These are phyloP conservation scores for Sclerotinia subarctica DNA, from an alignment of 2,329 filamentous ascomycete genomes.

Conservation along the genomic window DNA sequence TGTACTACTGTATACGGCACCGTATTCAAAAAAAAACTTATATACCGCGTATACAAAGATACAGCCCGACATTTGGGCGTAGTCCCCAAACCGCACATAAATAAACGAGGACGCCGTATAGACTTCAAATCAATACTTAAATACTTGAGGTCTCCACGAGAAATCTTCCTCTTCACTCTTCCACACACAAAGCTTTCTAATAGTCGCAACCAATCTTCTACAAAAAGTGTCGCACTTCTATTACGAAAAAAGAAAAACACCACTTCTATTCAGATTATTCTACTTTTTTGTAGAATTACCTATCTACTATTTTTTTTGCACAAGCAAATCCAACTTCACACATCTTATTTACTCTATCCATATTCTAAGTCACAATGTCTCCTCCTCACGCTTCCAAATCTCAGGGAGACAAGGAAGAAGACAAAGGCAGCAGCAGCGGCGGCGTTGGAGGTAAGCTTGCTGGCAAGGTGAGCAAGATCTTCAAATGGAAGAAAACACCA, in stretches of 20 bases:
- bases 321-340: neutral
- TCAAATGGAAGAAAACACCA: neutral
- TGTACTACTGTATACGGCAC: neutral
- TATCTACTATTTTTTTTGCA: neutral
- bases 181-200: neutral
- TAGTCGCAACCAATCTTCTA: neutral
- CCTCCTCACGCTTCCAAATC: neutral
- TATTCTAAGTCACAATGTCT: neutral
- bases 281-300: neutral
- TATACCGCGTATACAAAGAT: neutral
- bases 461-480: neutral
- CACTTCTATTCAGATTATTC: neutral
- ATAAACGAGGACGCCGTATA: neutral
- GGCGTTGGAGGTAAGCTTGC: neutral
- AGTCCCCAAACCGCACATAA: neutral
- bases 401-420: neutral
- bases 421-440: neutral
- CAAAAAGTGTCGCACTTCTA: neutral
- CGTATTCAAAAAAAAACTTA: too few relatives aligned
- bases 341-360: too few relatives aligned
- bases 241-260: neutral
- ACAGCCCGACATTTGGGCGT: neutral
- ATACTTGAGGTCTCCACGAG: neutral
- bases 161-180: neutral
- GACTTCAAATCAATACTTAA: neutral